These are phyloP conservation scores for Marchantia polymorpha DNA, from an alignment of 225 moss, liverwort and hornwort species.

Conservation along the genomic window DNA sequence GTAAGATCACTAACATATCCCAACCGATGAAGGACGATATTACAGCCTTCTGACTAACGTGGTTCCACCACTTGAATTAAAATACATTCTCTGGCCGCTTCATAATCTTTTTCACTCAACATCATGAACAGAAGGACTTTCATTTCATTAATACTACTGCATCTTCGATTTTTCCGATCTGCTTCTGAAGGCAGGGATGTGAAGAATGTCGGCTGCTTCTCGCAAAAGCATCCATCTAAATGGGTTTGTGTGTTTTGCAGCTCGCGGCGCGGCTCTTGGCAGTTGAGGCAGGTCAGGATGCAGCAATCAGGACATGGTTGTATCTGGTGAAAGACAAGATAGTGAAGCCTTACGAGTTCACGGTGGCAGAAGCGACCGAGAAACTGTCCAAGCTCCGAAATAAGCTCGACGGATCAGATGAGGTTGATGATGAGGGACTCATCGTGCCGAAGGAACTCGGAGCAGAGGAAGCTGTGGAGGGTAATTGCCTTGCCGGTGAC, in stretches of 20 bases:
- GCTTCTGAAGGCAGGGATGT: too few relatives aligned
- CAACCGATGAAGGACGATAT: too few relatives aligned
- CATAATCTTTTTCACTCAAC: too few relatives aligned
- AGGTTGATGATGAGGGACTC: slow-evolving; percentile 55
- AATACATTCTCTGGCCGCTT: too few relatives aligned
- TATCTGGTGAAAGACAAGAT: slow-evolving; percentile 40
- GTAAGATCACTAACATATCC: slow-evolving; percentile 19
- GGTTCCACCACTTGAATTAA: too few relatives aligned
- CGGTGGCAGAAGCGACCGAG: slow-evolving; percentile 53
- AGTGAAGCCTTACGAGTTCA: slow-evolving; percentile 52
- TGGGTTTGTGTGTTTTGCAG: slow-evolving; percentile 27
- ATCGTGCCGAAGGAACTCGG: slow-evolving; percentile 46
- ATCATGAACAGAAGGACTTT: too few relatives aligned
- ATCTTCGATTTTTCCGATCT: too few relatives aligned
- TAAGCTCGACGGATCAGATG: slow-evolving; percentile 23
- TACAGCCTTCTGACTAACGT: too few relatives aligned
- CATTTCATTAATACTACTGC: too few relatives aligned
- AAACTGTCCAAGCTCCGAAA: slow-evolving; percentile 49
- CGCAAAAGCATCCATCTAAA: too few relatives aligned
- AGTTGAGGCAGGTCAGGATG: slow-evolving; percentile 74
- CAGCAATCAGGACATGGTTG: slow-evolving; percentile 53
- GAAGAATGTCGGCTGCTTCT: too few relatives aligned
- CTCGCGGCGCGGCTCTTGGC: slow-evolving; percentile 51
- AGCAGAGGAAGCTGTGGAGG: slow-evolving; percentile 31
- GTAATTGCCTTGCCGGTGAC: slow-evolving; percentile 51